A percentile compares a stretch with the other conserved stretches of the same genome.
Evolutionary conservation across 1,139 yeast genomes (phyloP).

Genomic region (Kodamaea suecica): DNA sequence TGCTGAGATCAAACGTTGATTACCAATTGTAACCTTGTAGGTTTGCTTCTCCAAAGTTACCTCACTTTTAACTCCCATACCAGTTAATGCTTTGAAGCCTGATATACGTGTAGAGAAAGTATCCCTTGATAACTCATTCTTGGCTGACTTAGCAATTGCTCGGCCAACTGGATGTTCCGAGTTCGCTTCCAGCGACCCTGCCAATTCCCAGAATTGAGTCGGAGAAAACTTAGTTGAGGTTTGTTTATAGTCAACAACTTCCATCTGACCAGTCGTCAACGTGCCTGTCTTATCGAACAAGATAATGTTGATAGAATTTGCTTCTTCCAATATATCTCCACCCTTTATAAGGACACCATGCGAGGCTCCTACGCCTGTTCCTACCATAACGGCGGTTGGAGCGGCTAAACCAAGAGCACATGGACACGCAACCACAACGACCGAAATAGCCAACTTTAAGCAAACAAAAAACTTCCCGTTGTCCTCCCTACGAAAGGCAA

Average conservation of each 20-base stretch:
- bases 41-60: slow-evolving; percentile 23
- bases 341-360: slow-evolving; percentile 92
- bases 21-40: slow-evolving; percentile 54
- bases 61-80: slow-evolving; percentile 65
- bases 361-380: slow-evolving; percentile 92
- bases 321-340: slow-evolving; percentile 81
- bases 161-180: slow-evolving; percentile 90
- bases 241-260: slow-evolving; percentile 34
- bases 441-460: slow-evolving; percentile 83
- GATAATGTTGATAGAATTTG: slow-evolving; percentile 62
- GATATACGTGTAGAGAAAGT: slow-evolving; percentile 26
- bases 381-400: slow-evolving; percentile 98
- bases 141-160: slow-evolving; percentile 51
- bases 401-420: slow-evolving; percentile 97
- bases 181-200: slow-evolving; percentile 61
- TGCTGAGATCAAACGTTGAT: slow-evolving; percentile 41
- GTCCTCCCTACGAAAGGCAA: slow-evolving; percentile 48
- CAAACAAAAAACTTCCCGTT: slow-evolving; percentile 67
- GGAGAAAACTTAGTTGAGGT: slow-evolving; percentile 7
- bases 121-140: slow-evolving; percentile 30
- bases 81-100: slow-evolving; percentile 55
- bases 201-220: slow-evolving; percentile 52
- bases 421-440: slow-evolving; percentile 95
- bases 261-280: slow-evolving; percentile 81
- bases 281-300: slow-evolving; percentile 97